A percentile compares a stretch with the other conserved stretches of the same genome.
phyloP scores from a whole-genome alignment of 2,329 filamentous ascomycete genomes.

The Aplosporella prunicola region DNA sequence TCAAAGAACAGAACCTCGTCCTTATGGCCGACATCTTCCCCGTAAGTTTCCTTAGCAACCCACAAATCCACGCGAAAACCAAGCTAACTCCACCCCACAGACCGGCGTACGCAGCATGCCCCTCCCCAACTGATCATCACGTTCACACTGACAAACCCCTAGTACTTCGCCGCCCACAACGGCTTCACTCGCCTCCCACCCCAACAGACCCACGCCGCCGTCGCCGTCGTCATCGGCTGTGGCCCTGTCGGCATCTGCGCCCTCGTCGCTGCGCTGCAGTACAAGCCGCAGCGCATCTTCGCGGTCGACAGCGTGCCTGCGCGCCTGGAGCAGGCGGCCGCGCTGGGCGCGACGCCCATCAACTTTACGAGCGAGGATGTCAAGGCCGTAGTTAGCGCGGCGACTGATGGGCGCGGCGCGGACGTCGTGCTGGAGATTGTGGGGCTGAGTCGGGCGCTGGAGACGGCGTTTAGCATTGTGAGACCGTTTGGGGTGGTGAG shows the following conservation, averaged over 20 bases:
- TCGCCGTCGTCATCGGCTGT: conserved; percentile 73
- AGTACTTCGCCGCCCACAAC: conserved; percentile 70
- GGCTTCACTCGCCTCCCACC: conserved; percentile 56
- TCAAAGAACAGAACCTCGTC: conserved; percentile 66
- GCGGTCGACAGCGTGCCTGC: conserved; percentile 70
- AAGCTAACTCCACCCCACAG: background rate
- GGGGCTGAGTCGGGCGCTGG: conserved; percentile 38
- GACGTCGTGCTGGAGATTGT: conserved; percentile 63
- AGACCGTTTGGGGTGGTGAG: conserved; percentile 41
- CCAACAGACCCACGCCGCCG: conserved; percentile 54
- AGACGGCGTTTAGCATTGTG: conserved; percentile 39
- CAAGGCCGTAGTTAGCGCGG: conserved; percentile 60
- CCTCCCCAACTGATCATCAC: background rate
- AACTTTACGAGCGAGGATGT: conserved; percentile 64
- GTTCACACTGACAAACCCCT: background rate
- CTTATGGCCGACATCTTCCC: conserved; percentile 94
- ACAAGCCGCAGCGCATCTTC: conserved; percentile 63
- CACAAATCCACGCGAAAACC: background rate
- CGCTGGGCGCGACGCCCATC: conserved; percentile 70
- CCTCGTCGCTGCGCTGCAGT: conserved; percentile 63
- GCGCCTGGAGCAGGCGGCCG: conserved; percentile 61
- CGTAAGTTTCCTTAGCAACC: conserved; percentile 37
- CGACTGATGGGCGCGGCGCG: conserved; percentile 70
- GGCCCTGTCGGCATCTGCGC: conserved; percentile 75
- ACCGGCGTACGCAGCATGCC: conserved; percentile 1